Evolutionary conservation across 2,329 filamentous ascomycete genomes (phyloP).

Genomic region (Cladosporium sp.): DNA sequence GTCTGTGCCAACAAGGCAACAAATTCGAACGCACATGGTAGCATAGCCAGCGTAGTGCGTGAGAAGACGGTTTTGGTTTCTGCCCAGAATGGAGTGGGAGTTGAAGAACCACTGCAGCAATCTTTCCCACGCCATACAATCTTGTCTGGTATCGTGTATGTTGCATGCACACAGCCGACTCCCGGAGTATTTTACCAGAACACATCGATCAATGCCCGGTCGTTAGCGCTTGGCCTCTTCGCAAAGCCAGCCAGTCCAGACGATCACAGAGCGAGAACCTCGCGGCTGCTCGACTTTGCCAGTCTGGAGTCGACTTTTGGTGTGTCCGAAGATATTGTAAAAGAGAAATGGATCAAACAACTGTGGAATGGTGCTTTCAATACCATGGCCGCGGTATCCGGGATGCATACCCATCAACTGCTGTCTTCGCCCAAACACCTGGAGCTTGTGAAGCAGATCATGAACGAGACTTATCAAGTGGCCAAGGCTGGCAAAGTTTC

Average conservation of each 20-base stretch:
- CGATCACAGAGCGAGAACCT: slow-evolving; percentile 6
- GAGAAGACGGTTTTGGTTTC: slow-evolving; percentile 27
- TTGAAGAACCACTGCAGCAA: slow-evolving; percentile 27
- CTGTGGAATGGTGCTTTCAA: slow-evolving; percentile 33
- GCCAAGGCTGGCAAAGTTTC: slow-evolving; percentile 25
- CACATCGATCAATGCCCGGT: slow-evolving; percentile 25
- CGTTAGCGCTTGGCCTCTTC: slow-evolving; percentile 25
- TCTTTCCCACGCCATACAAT: slow-evolving; percentile 30
- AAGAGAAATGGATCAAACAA: slow-evolving; percentile 32
- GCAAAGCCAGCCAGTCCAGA: not conserved
- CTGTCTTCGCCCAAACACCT: slow-evolving; percentile 23
- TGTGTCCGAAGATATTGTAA: slow-evolving; percentile 22
- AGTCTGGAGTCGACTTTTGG: slow-evolving; percentile 28
- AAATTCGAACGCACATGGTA: slow-evolving; percentile 22
- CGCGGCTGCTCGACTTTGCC: slow-evolving; percentile 20
- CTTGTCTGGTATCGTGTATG: slow-evolving; percentile 29
- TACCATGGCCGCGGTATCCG: slow-evolving; percentile 27
- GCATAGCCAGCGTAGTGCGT: slow-evolving; percentile 24
- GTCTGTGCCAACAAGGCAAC: slow-evolving; percentile 32
- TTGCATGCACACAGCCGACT: slow-evolving; percentile 28
- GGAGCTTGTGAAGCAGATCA: slow-evolving; percentile 25
- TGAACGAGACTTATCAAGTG: slow-evolving; percentile 28
- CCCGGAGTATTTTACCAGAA: slow-evolving; percentile 29
- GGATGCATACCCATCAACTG: slow-evolving; percentile 28
- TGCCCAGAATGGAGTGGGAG: slow-evolving; percentile 32